phyloP scores from a whole-genome alignment of 495 filamentous ascomycete genomes.

The Penicillium lividum region DNA sequence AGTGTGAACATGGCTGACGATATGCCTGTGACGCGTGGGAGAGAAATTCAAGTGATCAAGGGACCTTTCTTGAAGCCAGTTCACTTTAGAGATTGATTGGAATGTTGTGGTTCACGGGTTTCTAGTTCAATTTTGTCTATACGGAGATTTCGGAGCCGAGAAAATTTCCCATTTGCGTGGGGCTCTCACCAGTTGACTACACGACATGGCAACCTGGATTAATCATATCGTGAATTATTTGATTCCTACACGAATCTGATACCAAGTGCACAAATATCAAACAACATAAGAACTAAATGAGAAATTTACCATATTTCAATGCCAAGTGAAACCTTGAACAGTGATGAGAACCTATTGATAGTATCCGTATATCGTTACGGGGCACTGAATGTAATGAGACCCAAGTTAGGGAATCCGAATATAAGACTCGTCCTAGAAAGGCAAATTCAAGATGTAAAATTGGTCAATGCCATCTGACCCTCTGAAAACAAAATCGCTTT shows the following conservation, averaged over 20 bases:
- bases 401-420: not conserved
- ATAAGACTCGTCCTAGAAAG: not conserved
- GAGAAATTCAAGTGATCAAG: not conserved
- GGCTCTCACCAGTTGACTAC: not conserved
- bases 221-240: too few species aligned
- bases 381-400: not conserved
- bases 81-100: not conserved
- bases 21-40: not conserved
- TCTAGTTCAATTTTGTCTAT: conserved; percentile 9
- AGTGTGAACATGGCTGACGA: conserved; percentile 40
- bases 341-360: not conserved
- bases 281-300: too few species aligned
- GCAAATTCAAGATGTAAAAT: not conserved
- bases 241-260: too few species aligned
- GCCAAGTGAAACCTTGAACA: not conserved
- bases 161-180: conserved; percentile 20
- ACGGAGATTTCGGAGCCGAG: conserved; percentile 17
- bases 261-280: too few species aligned
- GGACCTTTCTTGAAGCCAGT: too few species aligned
- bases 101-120: not conserved
- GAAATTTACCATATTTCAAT: too few species aligned
- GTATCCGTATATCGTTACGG: not conserved
- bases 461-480: too few species aligned
- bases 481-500: too few species aligned
- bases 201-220: too few species aligned